A percentile compares a stretch with the other conserved stretches of the same genome.
phyloP scores from a whole-genome alignment of 305 asterid genomes.

The Rubia peregrina region DNA sequence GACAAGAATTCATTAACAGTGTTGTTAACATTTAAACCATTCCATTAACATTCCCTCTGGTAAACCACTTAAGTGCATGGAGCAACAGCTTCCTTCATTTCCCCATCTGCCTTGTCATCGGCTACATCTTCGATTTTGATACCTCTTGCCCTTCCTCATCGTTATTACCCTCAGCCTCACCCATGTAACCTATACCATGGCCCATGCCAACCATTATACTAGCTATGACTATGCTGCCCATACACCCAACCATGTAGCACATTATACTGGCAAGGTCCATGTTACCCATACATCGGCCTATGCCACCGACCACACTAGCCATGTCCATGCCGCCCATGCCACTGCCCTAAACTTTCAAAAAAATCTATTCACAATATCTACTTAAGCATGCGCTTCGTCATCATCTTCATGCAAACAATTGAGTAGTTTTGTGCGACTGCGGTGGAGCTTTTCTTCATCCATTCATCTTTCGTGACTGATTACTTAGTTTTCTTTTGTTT shows the following conservation, averaged over 20 bases:
- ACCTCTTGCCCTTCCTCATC: constrained; percentile 69
- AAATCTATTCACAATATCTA: constrained; percentile 83
- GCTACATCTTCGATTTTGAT: constrained; percentile 33
- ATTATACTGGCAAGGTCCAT: constrained; percentile 37
- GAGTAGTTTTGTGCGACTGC: too few species aligned
- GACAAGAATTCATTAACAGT: not conserved
- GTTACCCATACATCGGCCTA: constrained; percentile 50
- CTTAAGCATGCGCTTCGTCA: constrained; percentile 44
- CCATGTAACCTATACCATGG: constrained; percentile 28
- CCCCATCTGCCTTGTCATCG: constrained; percentile 32
- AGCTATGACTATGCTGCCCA: constrained; percentile 18
- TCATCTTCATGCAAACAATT: too few species aligned
- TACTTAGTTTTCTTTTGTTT: constrained; percentile 2
- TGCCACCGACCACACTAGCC: not conserved
- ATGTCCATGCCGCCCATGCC: not conserved
- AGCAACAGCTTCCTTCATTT: constrained; percentile 18
- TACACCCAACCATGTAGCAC: constrained; percentile 19
- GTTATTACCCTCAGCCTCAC: constrained; percentile 44
- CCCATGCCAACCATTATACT: constrained; percentile 16
- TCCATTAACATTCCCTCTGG: not conserved
- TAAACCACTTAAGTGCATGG: constrained; percentile 16
- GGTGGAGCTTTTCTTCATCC: too few species aligned
- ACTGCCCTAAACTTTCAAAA: constrained; percentile 36
- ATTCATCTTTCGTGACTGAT: too few species aligned
- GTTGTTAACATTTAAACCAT: not conserved